Evolutionary conservation across 1,139 yeast genomes (phyloP), one percentile per base, ranked within the genome.

Genomic region (Pichia sp.): DNA sequence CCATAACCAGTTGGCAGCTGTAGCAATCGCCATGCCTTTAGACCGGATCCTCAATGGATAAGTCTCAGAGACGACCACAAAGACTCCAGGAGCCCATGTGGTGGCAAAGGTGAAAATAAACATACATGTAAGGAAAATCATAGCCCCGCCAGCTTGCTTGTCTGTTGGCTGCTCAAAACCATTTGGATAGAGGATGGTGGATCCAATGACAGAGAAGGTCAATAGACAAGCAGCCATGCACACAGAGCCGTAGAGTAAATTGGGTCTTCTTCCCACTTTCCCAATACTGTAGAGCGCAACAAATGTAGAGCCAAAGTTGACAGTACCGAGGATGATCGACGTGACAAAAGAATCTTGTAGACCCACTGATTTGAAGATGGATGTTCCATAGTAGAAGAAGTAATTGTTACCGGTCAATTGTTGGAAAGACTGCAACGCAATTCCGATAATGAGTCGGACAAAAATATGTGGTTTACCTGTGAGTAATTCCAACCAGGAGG

Each of bases 1-100:
- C 74, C 84, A 82, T 45, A 85, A 59, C 95, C 95, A 88, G 73
- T 87, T 88, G 36, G 87, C 81, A 29, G 89, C 87, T 45, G 82
- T 77, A 52, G 92, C 84, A 54, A 88, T 73, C 48, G 92, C 84
- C 76, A 87, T 86, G 55, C 89, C 88, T 73, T 85, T 85, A 34
- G 92, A 82, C 72, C 93, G 80, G 59, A 87, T 82, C 64, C 90
- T 81, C 61, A 87, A 76, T 50, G 96, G 90, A 72, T 82, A 88
- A 38, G 87, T 76, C 71, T 89, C 96, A 32, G 93, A 85, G 54
- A 85, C 81, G 62, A 87, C 83, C 55, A 86, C 85, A 80, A 84
- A 89, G 45, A 85, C 85, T 67, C 86, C 84, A 63, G 95, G 93
- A 58, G 92, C 96, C 95, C 96, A 88, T 5, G 95, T 83, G 41